A percentile compares a stretch with the other conserved stretches of the same genome.
These are phyloP conservation scores for Phascolomyces articulosus DNA, from an alignment of 371 early-diverging fungal genomes.

Conservation along the genomic window DNA sequence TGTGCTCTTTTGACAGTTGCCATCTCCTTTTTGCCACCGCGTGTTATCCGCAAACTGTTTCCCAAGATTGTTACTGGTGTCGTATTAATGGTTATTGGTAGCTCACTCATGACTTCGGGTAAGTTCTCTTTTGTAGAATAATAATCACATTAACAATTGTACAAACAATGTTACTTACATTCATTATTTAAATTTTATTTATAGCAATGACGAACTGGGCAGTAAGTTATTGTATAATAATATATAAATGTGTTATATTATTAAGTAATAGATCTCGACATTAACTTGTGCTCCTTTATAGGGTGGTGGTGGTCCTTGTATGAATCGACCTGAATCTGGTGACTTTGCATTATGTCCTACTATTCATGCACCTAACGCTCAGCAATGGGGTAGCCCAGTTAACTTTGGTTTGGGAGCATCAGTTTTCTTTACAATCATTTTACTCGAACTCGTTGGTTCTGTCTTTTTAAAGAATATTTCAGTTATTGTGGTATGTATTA, in stretches of 20 bases:
- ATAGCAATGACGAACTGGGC: conserved; percentile 55
- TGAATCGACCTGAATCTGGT: conserved; percentile 34
- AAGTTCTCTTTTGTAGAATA: no score
- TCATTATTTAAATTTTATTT: no score
- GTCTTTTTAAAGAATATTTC: conserved; percentile 60
- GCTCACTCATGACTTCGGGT: conserved; percentile 35
- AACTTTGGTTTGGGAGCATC: conserved; percentile 59
- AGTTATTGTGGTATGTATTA: conserved; percentile 39
- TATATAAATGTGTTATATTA: no score
- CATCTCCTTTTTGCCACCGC: conserved; percentile 55
- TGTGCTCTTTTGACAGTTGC: conserved; percentile 48
- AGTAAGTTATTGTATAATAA: no score
- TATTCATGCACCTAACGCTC: conserved; percentile 53
- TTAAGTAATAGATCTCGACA: no score
- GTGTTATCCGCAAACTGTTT: conserved; percentile 48
- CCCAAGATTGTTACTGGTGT: conserved; percentile 60
- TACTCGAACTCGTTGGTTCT: conserved; percentile 61
- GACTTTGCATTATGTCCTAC: conserved; percentile 35
- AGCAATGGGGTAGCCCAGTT: conserved; percentile 51
- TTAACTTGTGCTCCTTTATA: no score
- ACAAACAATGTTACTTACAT: no score
- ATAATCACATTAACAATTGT: no score
- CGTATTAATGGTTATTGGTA: conserved; percentile 53
- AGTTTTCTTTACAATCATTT: conserved; percentile 57
- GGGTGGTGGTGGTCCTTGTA: conserved; percentile 54